Conservation (phyloP, 2,329 filamentous ascomycete genomes). For the Ceratocystis alfenasii region DNA sequence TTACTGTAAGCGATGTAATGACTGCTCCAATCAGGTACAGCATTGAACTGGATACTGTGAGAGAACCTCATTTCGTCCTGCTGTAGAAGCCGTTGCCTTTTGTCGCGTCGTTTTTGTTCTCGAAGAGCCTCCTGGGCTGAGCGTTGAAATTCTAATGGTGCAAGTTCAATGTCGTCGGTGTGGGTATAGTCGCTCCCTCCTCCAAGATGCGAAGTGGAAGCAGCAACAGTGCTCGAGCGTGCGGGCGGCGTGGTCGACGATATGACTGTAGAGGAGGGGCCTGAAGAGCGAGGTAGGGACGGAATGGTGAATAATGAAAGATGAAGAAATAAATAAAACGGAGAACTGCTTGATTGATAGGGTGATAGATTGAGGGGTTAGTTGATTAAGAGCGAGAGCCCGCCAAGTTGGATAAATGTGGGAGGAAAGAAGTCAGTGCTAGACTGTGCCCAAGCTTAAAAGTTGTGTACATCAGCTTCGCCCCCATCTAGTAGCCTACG, state of each 20-base stretch:
- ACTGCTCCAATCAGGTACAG: constrained; percentile 97
- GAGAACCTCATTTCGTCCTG: constrained; percentile 98
- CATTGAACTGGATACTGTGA: constrained; percentile 98
- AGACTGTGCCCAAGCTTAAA: constrained; percentile 1
- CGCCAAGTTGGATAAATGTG: background rate
- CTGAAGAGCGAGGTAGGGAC: constrained; percentile 25
- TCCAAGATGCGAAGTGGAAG: constrained; percentile 19
- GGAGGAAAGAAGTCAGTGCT: constrained; percentile 6
- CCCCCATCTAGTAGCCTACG: background rate
- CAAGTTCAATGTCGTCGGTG: constrained; percentile 33
- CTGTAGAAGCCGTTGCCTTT: constrained; percentile 58
- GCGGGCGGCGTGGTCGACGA: constrained; percentile 13
- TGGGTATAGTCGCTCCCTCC: constrained; percentile 20
- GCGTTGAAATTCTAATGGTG: constrained; percentile 24
- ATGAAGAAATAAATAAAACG: background rate
- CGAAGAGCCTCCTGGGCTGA: constrained; percentile 28
- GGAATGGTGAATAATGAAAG: constrained; percentile 30
- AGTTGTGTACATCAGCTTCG: background rate
- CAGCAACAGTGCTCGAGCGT: background rate
- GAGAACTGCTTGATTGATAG: background rate
- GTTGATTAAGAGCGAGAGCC: background rate
- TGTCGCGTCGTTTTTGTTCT: constrained; percentile 43
- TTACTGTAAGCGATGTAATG: constrained; percentile 98
- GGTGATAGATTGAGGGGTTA: background rate
- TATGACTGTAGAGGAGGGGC: constrained; percentile 32